A percentile compares a stretch with the other conserved stretches of the same genome.
These are phyloP conservation scores for Sherardia arvensis DNA, from an alignment of 257 asterid genomes.

Conservation along the genomic window DNA sequence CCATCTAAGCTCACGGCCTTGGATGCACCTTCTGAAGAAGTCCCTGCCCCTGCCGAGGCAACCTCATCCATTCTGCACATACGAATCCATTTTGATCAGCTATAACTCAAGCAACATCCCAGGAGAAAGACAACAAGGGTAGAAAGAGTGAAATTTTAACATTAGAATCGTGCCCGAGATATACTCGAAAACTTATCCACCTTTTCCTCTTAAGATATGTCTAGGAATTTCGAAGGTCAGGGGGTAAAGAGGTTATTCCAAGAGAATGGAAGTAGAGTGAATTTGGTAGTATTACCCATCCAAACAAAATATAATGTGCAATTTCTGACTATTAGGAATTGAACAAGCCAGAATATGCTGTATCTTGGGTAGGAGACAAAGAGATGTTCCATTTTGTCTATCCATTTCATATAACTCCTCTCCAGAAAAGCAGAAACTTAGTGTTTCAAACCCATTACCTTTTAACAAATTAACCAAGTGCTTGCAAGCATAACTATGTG, in stretches of 20 bases:
- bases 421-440: too few species aligned
- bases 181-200: background rate
- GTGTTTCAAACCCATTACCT: background rate
- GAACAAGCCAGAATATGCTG: too few species aligned
- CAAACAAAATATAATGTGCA: too few species aligned
- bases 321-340: too few species aligned
- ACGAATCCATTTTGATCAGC: conserved; percentile 1
- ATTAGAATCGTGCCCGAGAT: background rate
- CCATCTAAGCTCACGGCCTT: conserved; percentile 55
- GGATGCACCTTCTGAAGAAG: conserved; percentile 48
- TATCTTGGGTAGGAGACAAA: too few species aligned
- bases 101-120: background rate
- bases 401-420: too few species aligned
- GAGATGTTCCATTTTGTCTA: too few species aligned
- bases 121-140: background rate
- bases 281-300: too few species aligned
- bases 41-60: conserved; percentile 43
- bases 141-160: too few species aligned
- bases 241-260: background rate
- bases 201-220: too few species aligned
- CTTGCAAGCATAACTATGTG: background rate
- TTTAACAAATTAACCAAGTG: background rate
- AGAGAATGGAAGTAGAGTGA: too few species aligned
- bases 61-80: conserved; percentile 70
- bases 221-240: background rate